Evolutionary conservation across 148 eudicot genomes (phyloP), one percentile per base, ranked within the genome.

Genomic region (Spergularia marina): DNA sequence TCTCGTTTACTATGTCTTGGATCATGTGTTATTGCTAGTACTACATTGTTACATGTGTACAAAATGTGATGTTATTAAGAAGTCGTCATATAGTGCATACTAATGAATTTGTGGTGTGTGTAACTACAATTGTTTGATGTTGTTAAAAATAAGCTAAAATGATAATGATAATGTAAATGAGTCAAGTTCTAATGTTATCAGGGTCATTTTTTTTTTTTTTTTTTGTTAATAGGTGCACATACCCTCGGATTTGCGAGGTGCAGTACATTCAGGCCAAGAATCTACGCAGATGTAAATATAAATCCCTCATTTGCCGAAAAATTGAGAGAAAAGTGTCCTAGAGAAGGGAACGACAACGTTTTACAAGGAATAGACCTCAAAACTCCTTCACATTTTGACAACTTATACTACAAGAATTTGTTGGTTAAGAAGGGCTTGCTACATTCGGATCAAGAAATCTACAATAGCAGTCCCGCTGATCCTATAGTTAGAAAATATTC

Each of bases 381-480:
- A 60, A 88, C 91, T 1, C 72, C 87, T 0, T 75, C 73, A 2
- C 57, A 39, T 21, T 88, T 88, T 30, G 91, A 90, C 81, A 83
- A 85, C 25, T 82, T 80, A 13, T 90, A 86, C 44, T 90, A 81
- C 79, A 75, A 76, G 66, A 84, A 84, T 40, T 83, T 90, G 82
- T 61, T 88, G 52, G 23, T 17, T 0, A 80, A 83, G 52, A 79
- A 72, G 55, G 94, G 94, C 39, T 77, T 90, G 15, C 76, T 86
- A 30, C 86, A 86, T 66, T 85, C 91, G 2, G 94, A 90, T 82
- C 94, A 90, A 64, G 91, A 67, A 63, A 76, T 90, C 2, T 86
- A 80, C 36, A 71, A 79, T 44, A 86, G 89, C n/a, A 87, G 85
- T 41, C 68, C 62, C 18, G 90, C 90, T 0, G 90, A 88, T 66